phyloP scores from a whole-genome alignment of 148 eudicot genomes.

The Camellia sinensis region DNA sequence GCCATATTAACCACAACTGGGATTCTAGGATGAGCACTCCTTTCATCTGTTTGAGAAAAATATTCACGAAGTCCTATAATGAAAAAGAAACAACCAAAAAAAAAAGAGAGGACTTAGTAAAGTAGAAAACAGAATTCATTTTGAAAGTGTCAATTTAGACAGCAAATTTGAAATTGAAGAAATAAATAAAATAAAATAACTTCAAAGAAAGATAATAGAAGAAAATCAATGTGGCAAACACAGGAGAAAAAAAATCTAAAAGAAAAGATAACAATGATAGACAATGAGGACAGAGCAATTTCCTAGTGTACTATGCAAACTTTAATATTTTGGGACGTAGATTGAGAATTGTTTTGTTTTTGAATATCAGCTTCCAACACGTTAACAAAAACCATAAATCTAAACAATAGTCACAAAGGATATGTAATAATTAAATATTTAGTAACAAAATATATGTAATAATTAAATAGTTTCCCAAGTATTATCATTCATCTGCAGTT shows the following conservation, averaged over 20 bases:
- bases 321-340: too few species aligned
- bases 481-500: too few species aligned
- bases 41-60: conserved; percentile 90
- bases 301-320: too few species aligned
- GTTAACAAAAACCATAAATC: too few species aligned
- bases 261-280: background rate
- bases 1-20: conserved; percentile 98
- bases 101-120: background rate
- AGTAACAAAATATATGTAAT: too few species aligned
- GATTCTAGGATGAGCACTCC: conserved; percentile 78
- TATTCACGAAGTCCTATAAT: conserved; percentile 83
- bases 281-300: too few species aligned
- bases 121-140: background rate
- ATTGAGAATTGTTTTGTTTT: too few species aligned
- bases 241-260: background rate
- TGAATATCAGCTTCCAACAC: too few species aligned
- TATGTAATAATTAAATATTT: too few species aligned
- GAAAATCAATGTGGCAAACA: background rate
- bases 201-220: background rate
- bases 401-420: too few species aligned
- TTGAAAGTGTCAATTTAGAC: background rate
- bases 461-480: too few species aligned
- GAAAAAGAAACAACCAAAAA: conserved; percentile 15
- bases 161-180: background rate
- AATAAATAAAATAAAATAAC: background rate